Conservation (phyloP, 805 yeast species). For the Saccharomyces mikatae region DNA sequence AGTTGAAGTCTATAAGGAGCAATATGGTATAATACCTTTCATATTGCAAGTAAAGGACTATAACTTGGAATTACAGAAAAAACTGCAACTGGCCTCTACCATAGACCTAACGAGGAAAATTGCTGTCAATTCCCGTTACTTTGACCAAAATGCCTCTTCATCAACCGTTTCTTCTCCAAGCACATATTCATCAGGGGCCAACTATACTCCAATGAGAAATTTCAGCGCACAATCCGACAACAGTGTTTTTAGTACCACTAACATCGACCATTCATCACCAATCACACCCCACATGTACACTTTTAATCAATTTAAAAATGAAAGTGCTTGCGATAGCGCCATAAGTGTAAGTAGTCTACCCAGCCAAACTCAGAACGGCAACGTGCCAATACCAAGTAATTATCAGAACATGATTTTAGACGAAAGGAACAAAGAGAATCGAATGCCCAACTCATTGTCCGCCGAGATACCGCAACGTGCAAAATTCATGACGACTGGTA, state of each 20-base stretch:
- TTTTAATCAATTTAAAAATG: constrained; percentile 21
- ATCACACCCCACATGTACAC: constrained; percentile 29
- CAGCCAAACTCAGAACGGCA: neutral
- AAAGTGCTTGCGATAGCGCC: constrained; percentile 23
- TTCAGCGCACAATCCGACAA: constrained; percentile 27
- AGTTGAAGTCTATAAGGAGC: constrained; percentile 17
- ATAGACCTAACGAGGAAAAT: constrained; percentile 21
- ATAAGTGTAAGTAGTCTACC: constrained; percentile 25
- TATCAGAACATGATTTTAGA: constrained; percentile 1
- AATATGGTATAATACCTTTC: constrained; percentile 16
- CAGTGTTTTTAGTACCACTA: constrained; percentile 22
- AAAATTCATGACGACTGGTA: constrained; percentile 23
- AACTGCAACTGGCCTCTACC: constrained; percentile 21
- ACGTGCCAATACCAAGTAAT: neutral
- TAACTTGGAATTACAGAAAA: constrained; percentile 16
- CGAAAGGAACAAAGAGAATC: constrained; percentile 19
- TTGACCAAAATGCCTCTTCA: constrained; percentile 13
- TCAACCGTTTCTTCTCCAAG: constrained; percentile 21
- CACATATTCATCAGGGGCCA: constrained; percentile 14
- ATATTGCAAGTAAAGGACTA: constrained; percentile 15
- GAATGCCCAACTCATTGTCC: constrained; percentile 9
- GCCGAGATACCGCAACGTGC: constrained; percentile 25
- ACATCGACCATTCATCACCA: constrained; percentile 22
- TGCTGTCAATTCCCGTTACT: constrained; percentile 11
- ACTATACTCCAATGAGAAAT: constrained; percentile 29